A percentile compares a stretch with the other conserved stretches of the same genome.
These are phyloP conservation scores for Crithidia fasciculata DNA, from an alignment of 208 protist genomes.

Conservation along the genomic window DNA sequence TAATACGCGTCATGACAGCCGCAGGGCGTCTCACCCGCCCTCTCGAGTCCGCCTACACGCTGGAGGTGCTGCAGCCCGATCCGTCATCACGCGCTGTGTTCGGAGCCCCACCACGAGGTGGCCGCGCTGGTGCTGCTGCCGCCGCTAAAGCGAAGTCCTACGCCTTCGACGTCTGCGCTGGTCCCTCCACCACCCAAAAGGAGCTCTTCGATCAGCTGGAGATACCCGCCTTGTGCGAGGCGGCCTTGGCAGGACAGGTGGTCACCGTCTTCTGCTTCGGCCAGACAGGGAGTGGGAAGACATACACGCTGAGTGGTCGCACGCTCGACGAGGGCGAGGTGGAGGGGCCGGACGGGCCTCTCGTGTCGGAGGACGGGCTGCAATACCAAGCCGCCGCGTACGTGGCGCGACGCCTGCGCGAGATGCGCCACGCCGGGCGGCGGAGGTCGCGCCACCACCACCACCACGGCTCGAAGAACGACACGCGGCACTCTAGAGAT, in stretches of 20 bases:
- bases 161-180: slow-evolving; percentile 68
- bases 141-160: slow-evolving; percentile 29
- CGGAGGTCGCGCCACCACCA: slow-evolving; percentile 1
- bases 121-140: not conserved
- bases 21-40: slow-evolving; percentile 20
- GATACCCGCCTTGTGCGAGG: slow-evolving; percentile 70
- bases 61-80: slow-evolving; percentile 29
- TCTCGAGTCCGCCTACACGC: slow-evolving; percentile 22
- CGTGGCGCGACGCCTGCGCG: slow-evolving; percentile 46
- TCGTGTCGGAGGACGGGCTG: slow-evolving; percentile 69
- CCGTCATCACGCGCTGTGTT: not conserved
- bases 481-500: not conserved
- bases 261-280: slow-evolving; percentile 91
- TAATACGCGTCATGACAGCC: slow-evolving; percentile 34
- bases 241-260: slow-evolving; percentile 73
- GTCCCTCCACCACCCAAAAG: slow-evolving; percentile 57
- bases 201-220: slow-evolving; percentile 55
- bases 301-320: slow-evolving; percentile 84
- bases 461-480: not conserved
- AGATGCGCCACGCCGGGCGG: slow-evolving; percentile 21
- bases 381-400: slow-evolving; percentile 70
- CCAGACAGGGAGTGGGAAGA: slow-evolving; percentile 91
- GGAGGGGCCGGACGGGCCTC: not conserved
- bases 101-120: too few species aligned
- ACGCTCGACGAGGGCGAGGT: slow-evolving; percentile 23